A percentile compares a stretch with the other conserved stretches of the same genome.
Evolutionary conservation across 108 stramenopile genomes (phyloP).

Genomic region (Epipyxis sp.): DNA sequence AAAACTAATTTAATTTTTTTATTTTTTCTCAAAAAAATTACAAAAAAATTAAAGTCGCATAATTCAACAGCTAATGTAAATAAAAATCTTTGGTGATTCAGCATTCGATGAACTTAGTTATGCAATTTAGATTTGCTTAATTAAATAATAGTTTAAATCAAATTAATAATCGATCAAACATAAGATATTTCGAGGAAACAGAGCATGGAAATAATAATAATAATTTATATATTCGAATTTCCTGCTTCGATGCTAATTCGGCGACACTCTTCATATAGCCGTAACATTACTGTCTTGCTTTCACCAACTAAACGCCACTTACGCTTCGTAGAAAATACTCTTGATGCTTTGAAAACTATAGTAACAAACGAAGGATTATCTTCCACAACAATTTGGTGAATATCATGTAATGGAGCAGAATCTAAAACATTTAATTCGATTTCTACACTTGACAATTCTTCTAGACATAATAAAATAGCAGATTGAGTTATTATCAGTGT

Average conservation of each 20-base stretch:
- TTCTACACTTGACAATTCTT: neutral
- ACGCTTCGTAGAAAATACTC: neutral
- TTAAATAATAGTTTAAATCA: too few species aligned
- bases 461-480: neutral
- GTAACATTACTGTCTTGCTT: neutral
- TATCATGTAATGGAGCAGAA: neutral
- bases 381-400: conserved; percentile 1
- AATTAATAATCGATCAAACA: too few species aligned
- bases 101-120: too few species aligned
- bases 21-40: too few species aligned
- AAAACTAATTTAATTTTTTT: too few species aligned
- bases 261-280: neutral
- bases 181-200: too few species aligned
- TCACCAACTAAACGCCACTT: neutral
- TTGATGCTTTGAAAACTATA: neutral
- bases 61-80: too few species aligned
- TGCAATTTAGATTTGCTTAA: too few species aligned
- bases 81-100: too few species aligned
- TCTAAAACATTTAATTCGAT: neutral
- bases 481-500: conserved; percentile 24
- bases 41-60: too few species aligned
- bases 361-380: neutral
- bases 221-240: too few species aligned
- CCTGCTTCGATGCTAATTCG: neutral
- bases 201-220: too few species aligned